Evolutionary conservation across 305 asterid species (phyloP).

Genomic region (Fraxinus ornus): DNA sequence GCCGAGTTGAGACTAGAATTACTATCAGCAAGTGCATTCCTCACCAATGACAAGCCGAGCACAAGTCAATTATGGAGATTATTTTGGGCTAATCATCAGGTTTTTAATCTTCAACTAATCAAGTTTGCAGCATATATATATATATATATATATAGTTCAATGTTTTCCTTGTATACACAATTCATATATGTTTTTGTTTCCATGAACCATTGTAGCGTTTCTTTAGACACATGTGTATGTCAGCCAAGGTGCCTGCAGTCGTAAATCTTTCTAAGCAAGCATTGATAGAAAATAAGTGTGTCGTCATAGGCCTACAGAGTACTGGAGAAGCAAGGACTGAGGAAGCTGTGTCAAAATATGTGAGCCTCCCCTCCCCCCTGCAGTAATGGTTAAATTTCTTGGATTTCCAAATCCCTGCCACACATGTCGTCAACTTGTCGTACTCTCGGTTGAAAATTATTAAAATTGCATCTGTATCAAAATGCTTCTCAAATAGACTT

Average conservation of each 20-base stretch:
- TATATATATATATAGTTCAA: background rate
- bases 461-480: constrained; percentile 10
- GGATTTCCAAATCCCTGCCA: background rate
- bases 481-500: background rate
- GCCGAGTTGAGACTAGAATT: constrained; percentile 86
- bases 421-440: constrained; percentile 8
- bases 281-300: constrained; percentile 73
- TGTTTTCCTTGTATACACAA: background rate
- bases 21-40: constrained; percentile 67
- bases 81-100: constrained; percentile 99
- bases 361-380: constrained; percentile 31
- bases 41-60: constrained; percentile 57
- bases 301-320: constrained; percentile 94
- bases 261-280: constrained; percentile 82
- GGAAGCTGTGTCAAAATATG: constrained; percentile 95
- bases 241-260: constrained; percentile 96
- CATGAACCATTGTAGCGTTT: constrained; percentile 65
- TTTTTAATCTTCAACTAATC: constrained; percentile 26
- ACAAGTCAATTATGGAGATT: constrained; percentile 88
- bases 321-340: constrained; percentile 99
- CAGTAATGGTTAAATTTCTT: constrained; percentile 10
- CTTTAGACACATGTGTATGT: constrained; percentile 96
- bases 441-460: background rate
- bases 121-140: constrained; percentile 6
- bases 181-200: constrained; percentile 26